These are phyloP conservation scores for Allomyces javanicus DNA, from an alignment of 192 early-diverging fungal genomes.

Conservation along the genomic window DNA sequence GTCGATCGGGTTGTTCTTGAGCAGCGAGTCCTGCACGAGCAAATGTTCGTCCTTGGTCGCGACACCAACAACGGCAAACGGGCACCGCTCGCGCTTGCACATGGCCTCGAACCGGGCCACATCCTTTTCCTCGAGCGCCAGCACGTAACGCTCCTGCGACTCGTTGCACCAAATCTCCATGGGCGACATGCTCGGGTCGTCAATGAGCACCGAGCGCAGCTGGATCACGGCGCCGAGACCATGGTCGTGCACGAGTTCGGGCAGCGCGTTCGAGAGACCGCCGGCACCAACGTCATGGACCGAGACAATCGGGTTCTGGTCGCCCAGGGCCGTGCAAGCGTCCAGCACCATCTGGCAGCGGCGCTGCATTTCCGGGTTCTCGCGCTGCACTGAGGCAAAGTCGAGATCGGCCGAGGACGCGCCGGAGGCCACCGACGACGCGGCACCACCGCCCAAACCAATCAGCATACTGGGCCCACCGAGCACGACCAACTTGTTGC, in stretches of 20 bases:
- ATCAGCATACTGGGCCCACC: constrained; percentile 98
- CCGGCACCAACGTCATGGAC: constrained; percentile 99
- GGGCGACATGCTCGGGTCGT: constrained; percentile 86
- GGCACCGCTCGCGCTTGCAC: constrained; percentile 77
- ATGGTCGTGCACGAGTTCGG: constrained; percentile 93
- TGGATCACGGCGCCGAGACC: constrained; percentile 78
- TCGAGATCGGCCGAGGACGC: constrained; percentile 73
- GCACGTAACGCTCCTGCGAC: constrained; percentile 96
- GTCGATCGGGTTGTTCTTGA: constrained; percentile 56
- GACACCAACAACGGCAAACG: constrained; percentile 71
- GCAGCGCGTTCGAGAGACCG: constrained; percentile 90
- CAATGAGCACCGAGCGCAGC: constrained; percentile 74
- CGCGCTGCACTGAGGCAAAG: constrained; percentile 95
- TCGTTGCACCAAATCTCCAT: constrained; percentile 99
- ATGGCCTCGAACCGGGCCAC: constrained; percentile 51
- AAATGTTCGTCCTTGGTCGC: constrained; percentile 67
- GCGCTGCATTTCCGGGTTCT: constrained; percentile 98
- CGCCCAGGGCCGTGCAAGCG: constrained; percentile 60
- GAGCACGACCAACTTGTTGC: constrained; percentile 64
- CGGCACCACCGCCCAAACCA: constrained; percentile 96
- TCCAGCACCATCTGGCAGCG: constrained; percentile 95
- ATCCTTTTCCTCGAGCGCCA: constrained; percentile 56
- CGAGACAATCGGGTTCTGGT: constrained; percentile 69
- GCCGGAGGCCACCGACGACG: constrained; percentile 83
- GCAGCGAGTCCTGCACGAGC: constrained; percentile 55